Evolutionary conservation across 345 rosid genomes (phyloP), one percentile per base, ranked within the genome.

Genomic region (Ceriops decandra): DNA sequence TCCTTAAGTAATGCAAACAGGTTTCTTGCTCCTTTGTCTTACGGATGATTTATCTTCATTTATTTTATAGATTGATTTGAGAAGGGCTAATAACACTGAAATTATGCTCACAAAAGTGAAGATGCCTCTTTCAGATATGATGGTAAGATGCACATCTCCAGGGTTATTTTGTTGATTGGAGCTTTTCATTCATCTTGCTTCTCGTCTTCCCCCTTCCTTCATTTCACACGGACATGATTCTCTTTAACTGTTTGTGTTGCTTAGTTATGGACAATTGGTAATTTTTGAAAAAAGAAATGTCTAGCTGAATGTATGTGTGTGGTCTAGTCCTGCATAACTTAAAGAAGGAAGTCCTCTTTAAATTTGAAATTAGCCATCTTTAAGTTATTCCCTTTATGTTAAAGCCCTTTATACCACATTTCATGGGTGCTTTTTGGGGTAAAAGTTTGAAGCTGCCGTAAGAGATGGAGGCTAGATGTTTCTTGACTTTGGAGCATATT

Each of bases 31-130:
- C 31, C 24, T 11, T 32, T 35, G 63, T 71, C 64, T 64, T 52
- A 38, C 24, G 57, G 15, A 53, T 53, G 74, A 17, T 35, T 30
- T 49, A 7, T 78, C 56, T 68, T 72, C 15, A 74, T 33, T 49
- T 42, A 28, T 47, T 30, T 71, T 86, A 73, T 80, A 95, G 99
- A 66, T 95, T 80, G 99, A 95, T 62, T 79, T 95, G 75, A 83
- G 99, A 78, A 90, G 99, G 84, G 98, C 98, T 74, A 85, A 95
- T 78, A 95, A 95, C 87, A 95, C 98, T 58, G 98, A 95, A 84
- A 95, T 95, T 74, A 95, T 95, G 99, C 99, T 95, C 73, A 95
- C 99, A 57, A 95, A 95, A 86, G 97, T 95, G 52, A 95, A 95
- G 87, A 95, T 95, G 99, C 93, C 97, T 16, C 90, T 95, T 62